These are phyloP conservation scores for Rhodotorula diobovata DNA, from an alignment of 768 basidiomycete genomes.

Conservation along the genomic window DNA sequence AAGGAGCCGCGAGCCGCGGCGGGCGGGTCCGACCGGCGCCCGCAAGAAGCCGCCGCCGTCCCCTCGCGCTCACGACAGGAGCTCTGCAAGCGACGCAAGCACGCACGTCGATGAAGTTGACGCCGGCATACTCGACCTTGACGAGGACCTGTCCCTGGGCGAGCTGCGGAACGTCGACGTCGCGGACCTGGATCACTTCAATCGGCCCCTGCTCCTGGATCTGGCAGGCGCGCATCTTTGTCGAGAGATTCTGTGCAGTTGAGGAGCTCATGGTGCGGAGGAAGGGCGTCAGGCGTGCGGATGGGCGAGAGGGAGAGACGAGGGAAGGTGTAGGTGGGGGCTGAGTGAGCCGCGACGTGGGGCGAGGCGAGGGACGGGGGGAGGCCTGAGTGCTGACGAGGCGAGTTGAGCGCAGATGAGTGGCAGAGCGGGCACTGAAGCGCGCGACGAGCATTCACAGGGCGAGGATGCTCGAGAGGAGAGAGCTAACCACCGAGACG, in stretches of 20 bases:
- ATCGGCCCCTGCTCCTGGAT: constrained; percentile 69
- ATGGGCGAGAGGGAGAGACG: not conserved
- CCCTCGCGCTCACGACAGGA: no score
- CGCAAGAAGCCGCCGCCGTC: no score
- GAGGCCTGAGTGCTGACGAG: no score
- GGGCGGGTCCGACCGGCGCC: no score
- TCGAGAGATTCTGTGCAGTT: constrained; percentile 39
- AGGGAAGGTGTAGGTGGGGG: not conserved
- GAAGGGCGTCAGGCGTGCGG: not conserved
- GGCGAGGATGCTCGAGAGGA: no score
- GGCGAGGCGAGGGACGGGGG: not conserved
- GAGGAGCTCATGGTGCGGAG: not conserved
- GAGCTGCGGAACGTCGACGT: constrained; percentile 64
- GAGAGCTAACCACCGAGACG: no score
- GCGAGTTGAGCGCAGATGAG: no score
- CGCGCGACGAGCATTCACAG: no score
- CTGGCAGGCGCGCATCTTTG: constrained; percentile 65
- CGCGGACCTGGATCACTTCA: constrained; percentile 59
- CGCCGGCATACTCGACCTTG: constrained; percentile 65
- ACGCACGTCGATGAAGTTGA: constrained; percentile 68
- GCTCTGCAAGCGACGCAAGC: not conserved
- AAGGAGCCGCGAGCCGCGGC: no score
- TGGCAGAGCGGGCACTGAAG: no score
- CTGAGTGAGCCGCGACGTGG: not conserved
- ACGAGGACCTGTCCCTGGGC: constrained; percentile 60